Percentiles rank a stretch among this genome's conserved stretches.
Conservation (phyloP, 306 rosid genomes). For the Hippophae rhamnoides region DNA sequence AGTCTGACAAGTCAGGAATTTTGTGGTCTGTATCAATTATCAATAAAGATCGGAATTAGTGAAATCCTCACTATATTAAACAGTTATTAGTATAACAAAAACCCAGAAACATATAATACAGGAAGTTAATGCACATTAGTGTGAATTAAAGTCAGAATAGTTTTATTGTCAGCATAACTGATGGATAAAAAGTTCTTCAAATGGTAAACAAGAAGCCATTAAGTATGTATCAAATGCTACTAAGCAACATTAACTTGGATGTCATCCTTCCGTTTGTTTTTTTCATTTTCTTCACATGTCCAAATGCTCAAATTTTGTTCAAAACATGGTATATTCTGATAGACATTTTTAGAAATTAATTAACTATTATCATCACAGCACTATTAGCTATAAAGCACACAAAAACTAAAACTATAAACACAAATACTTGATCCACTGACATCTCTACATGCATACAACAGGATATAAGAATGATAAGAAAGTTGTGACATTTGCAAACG, state of each 20-base stretch:
- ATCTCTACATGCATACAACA: background rate
- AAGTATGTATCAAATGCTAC: too few species aligned
- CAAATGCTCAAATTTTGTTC: background rate
- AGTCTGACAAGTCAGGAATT: slow-evolving; percentile 37
- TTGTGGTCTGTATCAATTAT: slow-evolving; percentile 31
- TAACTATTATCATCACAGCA: background rate
- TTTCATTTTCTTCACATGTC: too few species aligned
- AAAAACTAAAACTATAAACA: background rate
- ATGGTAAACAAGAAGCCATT: too few species aligned
- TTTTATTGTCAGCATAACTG: too few species aligned
- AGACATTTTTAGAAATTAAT: background rate
- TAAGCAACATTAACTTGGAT: too few species aligned
- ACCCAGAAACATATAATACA: slow-evolving; percentile 1
- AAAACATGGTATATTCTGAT: background rate
- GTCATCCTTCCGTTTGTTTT: too few species aligned
- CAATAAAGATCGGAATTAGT: slow-evolving; percentile 13
- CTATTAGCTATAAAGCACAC: background rate
- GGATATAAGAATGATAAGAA: background rate
- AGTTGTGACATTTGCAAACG: too few species aligned
- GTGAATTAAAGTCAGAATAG: too few species aligned
- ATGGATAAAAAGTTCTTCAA: too few species aligned
- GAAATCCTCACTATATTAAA: slow-evolving; percentile 11
- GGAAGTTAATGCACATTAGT: background rate
- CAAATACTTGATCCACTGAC: background rate
- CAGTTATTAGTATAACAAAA: background rate